These are phyloP conservation scores for Cynanchum wilfordii DNA, from an alignment of 257 asterid species.

Conservation along the genomic window DNA sequence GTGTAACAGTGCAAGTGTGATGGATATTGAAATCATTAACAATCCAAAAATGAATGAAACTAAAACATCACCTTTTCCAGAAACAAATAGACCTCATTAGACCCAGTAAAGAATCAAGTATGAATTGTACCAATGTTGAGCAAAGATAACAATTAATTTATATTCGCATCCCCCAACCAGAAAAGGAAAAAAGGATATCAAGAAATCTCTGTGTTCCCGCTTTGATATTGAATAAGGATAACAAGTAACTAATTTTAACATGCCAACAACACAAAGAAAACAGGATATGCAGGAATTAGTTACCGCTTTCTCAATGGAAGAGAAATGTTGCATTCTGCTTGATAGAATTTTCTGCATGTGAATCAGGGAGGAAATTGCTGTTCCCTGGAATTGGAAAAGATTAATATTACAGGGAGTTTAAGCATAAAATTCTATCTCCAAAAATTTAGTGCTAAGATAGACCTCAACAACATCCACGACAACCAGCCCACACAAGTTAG, in stretches of 20 bases:
- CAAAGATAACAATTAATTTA: neutral
- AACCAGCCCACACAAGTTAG: conserved; percentile 75
- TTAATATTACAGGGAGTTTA: conserved; percentile 6
- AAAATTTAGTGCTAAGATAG: neutral
- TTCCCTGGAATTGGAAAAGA: conserved; percentile 60
- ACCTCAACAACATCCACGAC: conserved; percentile 99
- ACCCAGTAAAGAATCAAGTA: neutral
- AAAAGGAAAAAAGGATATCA: conserved; percentile 3
- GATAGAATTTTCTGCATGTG: conserved; percentile 94
- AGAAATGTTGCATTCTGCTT: conserved; percentile 80
- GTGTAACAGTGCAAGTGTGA: neutral
- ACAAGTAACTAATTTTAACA: neutral
- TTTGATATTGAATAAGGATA: neutral
- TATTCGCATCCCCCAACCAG: neutral
- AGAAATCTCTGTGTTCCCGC: too few relatives aligned
- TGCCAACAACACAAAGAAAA: neutral
- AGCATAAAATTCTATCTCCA: neutral
- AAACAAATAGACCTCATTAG: neutral
- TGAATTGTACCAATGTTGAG: neutral
- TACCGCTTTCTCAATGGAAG: conserved; percentile 89
- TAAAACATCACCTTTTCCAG: neutral
- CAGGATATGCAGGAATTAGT: conserved; percentile 13
- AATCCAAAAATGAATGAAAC: neutral
- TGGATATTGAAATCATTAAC: neutral
- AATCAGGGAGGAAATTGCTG: conserved; percentile 82